Evolutionary conservation across 192 early-diverging fungal species (phyloP).

Genomic region (Funneliformis mosseae): DNA sequence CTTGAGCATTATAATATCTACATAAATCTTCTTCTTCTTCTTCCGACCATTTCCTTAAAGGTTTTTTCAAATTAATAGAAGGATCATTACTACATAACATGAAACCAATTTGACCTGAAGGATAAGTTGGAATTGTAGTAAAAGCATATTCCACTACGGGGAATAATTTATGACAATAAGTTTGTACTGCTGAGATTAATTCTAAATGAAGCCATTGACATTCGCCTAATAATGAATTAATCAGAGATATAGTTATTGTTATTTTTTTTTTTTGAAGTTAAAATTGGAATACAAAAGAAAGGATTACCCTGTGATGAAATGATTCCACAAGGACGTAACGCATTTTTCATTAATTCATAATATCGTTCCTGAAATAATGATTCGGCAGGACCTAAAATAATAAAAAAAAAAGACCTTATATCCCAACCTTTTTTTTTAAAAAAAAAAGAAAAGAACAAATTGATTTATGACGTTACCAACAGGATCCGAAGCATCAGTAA

Average conservation of each 20-base stretch:
- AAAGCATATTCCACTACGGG: slow-evolving; percentile 93
- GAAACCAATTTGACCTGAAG: slow-evolving; percentile 96
- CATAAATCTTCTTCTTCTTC: slow-evolving; percentile 83
- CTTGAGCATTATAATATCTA: slow-evolving; percentile 92
- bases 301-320: slow-evolving; percentile 90
- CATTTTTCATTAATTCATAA: slow-evolving; percentile 91
- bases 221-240: slow-evolving; percentile 62
- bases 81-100: slow-evolving; percentile 89
- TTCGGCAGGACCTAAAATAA: slow-evolving; percentile 81
- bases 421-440: neutral
- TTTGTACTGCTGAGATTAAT: slow-evolving; percentile 89
- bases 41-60: slow-evolving; percentile 71
- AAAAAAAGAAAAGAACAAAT: no score
- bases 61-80: slow-evolving; percentile 71
- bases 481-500: slow-evolving; percentile 98
- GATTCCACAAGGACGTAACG: slow-evolving; percentile 87
- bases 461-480: slow-evolving; percentile 56
- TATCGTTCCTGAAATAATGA: slow-evolving; percentile 90
- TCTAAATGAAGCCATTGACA: slow-evolving; percentile 97
- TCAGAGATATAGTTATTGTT: neutral
- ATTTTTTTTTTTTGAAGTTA: neutral
- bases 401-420: neutral
- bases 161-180: slow-evolving; percentile 79
- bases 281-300: slow-evolving; percentile 1
- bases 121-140: slow-evolving; percentile 96